These are phyloP conservation scores for Trichoderma atroviride DNA, from an alignment of 2,329 filamentous ascomycete species.

Conservation along the genomic window DNA sequence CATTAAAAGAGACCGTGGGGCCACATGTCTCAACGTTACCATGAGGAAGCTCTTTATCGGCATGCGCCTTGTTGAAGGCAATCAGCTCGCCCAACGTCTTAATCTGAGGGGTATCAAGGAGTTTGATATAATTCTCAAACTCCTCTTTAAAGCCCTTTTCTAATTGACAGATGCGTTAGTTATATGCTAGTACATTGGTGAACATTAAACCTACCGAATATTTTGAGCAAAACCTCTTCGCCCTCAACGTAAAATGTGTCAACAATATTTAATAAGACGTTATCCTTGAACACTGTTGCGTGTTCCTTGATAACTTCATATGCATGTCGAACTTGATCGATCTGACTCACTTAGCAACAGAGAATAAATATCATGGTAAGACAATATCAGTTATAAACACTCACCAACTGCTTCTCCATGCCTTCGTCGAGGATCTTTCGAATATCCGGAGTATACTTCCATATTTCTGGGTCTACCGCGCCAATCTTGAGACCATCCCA, in stretches of 20 bases:
- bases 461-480: conserved; percentile 26
- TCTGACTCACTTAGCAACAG: background rate
- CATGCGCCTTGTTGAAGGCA: conserved; percentile 28
- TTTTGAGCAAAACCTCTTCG: background rate
- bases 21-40: background rate
- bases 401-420: conserved; percentile 19
- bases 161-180: no score
- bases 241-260: background rate
- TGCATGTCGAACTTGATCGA: conserved; percentile 1
- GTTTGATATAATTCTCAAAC: conserved; percentile 3
- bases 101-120: conserved; percentile 2
- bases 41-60: conserved; percentile 22
- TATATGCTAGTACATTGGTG: no score
- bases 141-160: conserved; percentile 7
- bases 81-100: conserved; percentile 19
- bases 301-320: conserved; percentile 17
- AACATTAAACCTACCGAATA: background rate
- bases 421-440: conserved; percentile 6
- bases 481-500: conserved; percentile 27
- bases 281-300: background rate
- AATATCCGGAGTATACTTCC: conserved; percentile 17
- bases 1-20: background rate
- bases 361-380: background rate
- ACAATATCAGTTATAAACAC: background rate
- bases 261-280: background rate